These are phyloP conservation scores for Starmerella bombicola DNA, from an alignment of 805 yeast species.

Conservation along the genomic window DNA sequence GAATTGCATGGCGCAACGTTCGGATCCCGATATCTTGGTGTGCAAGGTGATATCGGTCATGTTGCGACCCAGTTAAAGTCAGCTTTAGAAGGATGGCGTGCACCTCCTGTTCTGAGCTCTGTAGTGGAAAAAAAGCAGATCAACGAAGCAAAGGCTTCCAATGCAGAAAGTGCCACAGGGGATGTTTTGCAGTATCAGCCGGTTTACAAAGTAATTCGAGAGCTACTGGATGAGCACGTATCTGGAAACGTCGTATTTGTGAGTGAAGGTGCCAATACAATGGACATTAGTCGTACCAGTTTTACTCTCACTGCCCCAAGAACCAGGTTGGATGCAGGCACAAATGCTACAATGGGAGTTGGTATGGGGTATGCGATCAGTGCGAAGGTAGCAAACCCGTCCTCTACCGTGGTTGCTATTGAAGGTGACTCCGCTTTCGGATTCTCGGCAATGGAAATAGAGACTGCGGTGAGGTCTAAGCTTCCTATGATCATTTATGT, in stretches of 20 bases:
- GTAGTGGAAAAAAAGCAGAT: conserved; percentile 23
- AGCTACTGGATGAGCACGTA: conserved; percentile 25
- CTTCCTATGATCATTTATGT: conserved; percentile 46
- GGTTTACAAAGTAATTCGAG: conserved; percentile 40
- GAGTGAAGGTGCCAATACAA: conserved; percentile 66
- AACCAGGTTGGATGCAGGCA: conserved; percentile 56
- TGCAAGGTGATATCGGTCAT: conserved; percentile 44
- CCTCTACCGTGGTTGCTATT: conserved; percentile 40
- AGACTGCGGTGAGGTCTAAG: conserved; percentile 46
- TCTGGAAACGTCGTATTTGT: conserved; percentile 33
- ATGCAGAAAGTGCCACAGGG: conserved; percentile 19
- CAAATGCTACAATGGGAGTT: conserved; percentile 68
- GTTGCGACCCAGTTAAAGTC: conserved; percentile 31
- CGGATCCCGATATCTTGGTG: conserved; percentile 31
- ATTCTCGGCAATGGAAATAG: conserved; percentile 60
- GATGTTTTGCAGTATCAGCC: conserved; percentile 37
- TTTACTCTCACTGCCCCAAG: conserved; percentile 44
- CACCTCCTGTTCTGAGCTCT: conserved; percentile 27
- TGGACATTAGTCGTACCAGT: conserved; percentile 56
- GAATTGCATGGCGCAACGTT: conserved; percentile 38
- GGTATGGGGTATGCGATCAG: conserved; percentile 62
- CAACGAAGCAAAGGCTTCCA: conserved; percentile 29
- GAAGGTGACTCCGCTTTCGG: conserved; percentile 75
- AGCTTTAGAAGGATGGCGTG: conserved; percentile 28
- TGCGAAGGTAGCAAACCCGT: conserved; percentile 38